Percentiles rank a stretch among this genome's conserved stretches.
Evolutionary conservation across 2,329 filamentous ascomycete species (phyloP).

Genomic region (Lachnellula subtilissima): DNA sequence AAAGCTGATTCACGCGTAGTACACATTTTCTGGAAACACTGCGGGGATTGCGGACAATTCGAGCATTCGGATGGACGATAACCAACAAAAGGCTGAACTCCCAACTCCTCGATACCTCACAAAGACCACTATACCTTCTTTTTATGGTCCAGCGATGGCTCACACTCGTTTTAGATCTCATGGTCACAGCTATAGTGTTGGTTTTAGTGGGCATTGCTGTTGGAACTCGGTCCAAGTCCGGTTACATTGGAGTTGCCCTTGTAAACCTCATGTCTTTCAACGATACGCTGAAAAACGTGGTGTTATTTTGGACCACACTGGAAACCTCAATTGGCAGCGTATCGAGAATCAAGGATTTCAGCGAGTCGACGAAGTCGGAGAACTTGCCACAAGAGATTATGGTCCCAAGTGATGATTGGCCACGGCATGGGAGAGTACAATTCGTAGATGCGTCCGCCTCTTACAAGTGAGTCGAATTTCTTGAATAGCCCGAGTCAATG

Average conservation of each 20-base stretch:
- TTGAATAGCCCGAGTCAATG: too few species aligned
- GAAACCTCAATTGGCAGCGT: constrained; percentile 21
- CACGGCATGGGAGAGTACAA: constrained; percentile 25
- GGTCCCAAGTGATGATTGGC: constrained; percentile 4
- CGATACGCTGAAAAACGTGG: constrained; percentile 9
- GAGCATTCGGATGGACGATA: constrained; percentile 38
- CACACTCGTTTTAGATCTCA: constrained; percentile 37
- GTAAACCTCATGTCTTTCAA: constrained; percentile 22
- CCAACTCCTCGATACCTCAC: constrained; percentile 46
- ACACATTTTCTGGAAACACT: constrained; percentile 41
- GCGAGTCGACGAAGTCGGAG: background rate
- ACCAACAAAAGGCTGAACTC: constrained; percentile 38
- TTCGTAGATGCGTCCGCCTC: constrained; percentile 26
- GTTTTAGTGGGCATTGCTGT: constrained; percentile 2
- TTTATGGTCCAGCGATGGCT: constrained; percentile 54
- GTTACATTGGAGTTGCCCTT: constrained; percentile 1
- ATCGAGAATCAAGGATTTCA: constrained; percentile 8
- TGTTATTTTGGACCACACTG: constrained; percentile 14
- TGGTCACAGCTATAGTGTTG: background rate
- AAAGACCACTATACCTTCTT: constrained; percentile 52
- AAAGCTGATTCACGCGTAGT: too few species aligned
- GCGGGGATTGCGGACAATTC: constrained; percentile 38
- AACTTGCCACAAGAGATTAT: background rate
- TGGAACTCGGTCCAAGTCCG: background rate
- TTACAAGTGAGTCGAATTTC: constrained; percentile 19